Conservation (phyloP, 768 basidiomycete species). For the Plicaturopsis crispa region DNA sequence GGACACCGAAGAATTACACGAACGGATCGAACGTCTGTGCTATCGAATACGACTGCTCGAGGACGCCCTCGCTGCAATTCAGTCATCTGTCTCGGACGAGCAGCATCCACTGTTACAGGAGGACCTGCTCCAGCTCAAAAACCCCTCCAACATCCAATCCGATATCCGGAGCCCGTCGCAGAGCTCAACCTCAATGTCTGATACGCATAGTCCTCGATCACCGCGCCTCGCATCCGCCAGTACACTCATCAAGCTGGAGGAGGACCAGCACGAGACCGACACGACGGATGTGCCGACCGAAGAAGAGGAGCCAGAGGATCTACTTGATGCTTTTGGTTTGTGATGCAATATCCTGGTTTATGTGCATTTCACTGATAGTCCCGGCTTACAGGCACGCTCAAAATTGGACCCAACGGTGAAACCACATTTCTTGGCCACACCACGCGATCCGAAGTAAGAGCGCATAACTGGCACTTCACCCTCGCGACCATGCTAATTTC, state of each 20-base stretch:
- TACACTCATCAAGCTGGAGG: slow-evolving; percentile 4
- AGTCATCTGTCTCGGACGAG: slow-evolving; percentile 29
- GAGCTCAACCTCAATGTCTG: neutral
- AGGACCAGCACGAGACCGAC: slow-evolving; percentile 10
- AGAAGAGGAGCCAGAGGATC: slow-evolving; percentile 37
- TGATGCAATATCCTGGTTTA: no score
- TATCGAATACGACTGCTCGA: slow-evolving; percentile 61
- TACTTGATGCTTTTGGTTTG: slow-evolving; percentile 29
- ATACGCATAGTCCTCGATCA: neutral
- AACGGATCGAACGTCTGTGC: slow-evolving; percentile 51
- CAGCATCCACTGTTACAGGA: slow-evolving; percentile 49
- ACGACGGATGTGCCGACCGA: slow-evolving; percentile 11
- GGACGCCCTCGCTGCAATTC: slow-evolving; percentile 43
- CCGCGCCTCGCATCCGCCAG: neutral
- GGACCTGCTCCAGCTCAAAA: slow-evolving; percentile 57
- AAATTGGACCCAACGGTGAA: slow-evolving; percentile 46
- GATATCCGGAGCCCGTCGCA: slow-evolving; percentile 5
- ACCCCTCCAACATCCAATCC: slow-evolving; percentile 26
- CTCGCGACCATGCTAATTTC: no score
- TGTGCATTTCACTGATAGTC: slow-evolving; percentile 28
- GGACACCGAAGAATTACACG: slow-evolving; percentile 59
- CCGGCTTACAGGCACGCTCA: slow-evolving; percentile 41
- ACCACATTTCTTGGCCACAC: slow-evolving; percentile 56
- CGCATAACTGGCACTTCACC: no score
- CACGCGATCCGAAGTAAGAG: slow-evolving; percentile 54